These are phyloP conservation scores for Actinomortierella wolfii DNA, from an alignment of 371 early-diverging fungal species.

Conservation along the genomic window DNA sequence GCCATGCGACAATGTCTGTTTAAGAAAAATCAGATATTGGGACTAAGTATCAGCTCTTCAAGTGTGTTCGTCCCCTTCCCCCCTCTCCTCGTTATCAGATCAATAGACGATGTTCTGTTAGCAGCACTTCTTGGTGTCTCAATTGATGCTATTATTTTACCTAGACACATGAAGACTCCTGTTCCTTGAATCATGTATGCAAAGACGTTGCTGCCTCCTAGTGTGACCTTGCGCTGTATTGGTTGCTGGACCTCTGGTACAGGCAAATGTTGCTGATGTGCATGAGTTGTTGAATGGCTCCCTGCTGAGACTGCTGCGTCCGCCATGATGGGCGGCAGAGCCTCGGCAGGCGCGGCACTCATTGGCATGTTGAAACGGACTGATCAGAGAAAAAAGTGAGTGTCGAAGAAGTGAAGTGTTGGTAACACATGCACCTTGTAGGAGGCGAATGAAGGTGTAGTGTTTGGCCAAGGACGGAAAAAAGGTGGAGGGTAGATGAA, in stretches of 20 bases:
- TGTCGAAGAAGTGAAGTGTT: background rate
- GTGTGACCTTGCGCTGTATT: constrained; percentile 25
- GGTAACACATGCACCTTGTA: background rate
- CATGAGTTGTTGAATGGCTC: constrained; percentile 9
- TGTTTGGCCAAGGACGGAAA: background rate
- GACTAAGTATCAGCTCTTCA: too few relatives aligned
- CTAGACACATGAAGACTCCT: constrained; percentile 42
- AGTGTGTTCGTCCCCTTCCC: too few relatives aligned
- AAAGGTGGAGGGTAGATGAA: background rate
- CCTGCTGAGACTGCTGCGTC: constrained; percentile 12
- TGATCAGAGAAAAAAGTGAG: background rate
- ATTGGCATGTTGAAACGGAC: constrained; percentile 19
- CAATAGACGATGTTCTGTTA: too few relatives aligned
- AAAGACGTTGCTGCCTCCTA: constrained; percentile 34
- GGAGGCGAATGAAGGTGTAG: background rate
- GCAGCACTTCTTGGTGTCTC: too few relatives aligned
- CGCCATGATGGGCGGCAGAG: constrained; percentile 12
- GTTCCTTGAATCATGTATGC: constrained; percentile 46
- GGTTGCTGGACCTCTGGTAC: too few relatives aligned
- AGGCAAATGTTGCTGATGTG: too few relatives aligned
- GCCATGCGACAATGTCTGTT: constrained; percentile 39
- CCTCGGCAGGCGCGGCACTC: constrained; percentile 16
- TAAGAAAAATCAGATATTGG: too few relatives aligned
- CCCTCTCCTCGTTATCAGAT: too few relatives aligned
- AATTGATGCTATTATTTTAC: constrained; percentile 15